Percentiles rank a stretch among this genome's conserved stretches.
Conservation (phyloP, 352 stramenopile genomes). For the Phytophthora crassamura region DNA sequence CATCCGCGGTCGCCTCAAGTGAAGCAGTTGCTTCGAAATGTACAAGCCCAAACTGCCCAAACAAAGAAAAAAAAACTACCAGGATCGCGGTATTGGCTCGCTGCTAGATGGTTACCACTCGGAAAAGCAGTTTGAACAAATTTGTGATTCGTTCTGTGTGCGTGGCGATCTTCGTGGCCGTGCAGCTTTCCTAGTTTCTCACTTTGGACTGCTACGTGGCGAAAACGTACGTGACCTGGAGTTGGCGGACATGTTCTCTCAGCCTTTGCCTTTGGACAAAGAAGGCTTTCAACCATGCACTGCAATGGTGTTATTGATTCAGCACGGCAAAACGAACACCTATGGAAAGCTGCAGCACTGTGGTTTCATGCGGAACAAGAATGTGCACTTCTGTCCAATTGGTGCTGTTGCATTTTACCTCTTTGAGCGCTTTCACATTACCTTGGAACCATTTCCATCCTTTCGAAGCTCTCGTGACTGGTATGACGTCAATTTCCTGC, state of each 20-base stretch:
- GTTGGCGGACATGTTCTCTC: slow-evolving; percentile 13
- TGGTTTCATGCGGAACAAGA: too few relatives aligned
- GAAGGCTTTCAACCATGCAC: slow-evolving; percentile 9
- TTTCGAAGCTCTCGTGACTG: background rate
- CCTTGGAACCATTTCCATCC: too few relatives aligned
- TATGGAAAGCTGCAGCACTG: too few relatives aligned
- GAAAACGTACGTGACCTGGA: slow-evolving; percentile 23
- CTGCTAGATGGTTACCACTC: slow-evolving; percentile 13
- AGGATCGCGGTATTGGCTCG: slow-evolving; percentile 9
- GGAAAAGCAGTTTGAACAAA: slow-evolving; percentile 6
- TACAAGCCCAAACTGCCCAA: slow-evolving; percentile 11
- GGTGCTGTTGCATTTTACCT: too few relatives aligned
- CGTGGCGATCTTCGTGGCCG: slow-evolving; percentile 7
- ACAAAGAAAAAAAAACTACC: slow-evolving; percentile 13
- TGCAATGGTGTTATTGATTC: too few relatives aligned
- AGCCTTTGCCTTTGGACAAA: background rate
- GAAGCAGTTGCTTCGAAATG: slow-evolving; percentile 19
- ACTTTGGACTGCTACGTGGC: slow-evolving; percentile 16
- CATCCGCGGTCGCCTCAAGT: slow-evolving; percentile 1
- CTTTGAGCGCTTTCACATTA: too few relatives aligned
- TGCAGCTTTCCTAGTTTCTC: slow-evolving; percentile 13
- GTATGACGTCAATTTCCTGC: slow-evolving; percentile 15
- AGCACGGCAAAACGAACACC: too few relatives aligned
- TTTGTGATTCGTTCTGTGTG: slow-evolving; percentile 11
- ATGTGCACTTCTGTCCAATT: too few relatives aligned